A percentile compares a stretch with the other conserved stretches of the same genome.
Conservation (phyloP, 257 asterid species). For the Primulina eburnea region DNA sequence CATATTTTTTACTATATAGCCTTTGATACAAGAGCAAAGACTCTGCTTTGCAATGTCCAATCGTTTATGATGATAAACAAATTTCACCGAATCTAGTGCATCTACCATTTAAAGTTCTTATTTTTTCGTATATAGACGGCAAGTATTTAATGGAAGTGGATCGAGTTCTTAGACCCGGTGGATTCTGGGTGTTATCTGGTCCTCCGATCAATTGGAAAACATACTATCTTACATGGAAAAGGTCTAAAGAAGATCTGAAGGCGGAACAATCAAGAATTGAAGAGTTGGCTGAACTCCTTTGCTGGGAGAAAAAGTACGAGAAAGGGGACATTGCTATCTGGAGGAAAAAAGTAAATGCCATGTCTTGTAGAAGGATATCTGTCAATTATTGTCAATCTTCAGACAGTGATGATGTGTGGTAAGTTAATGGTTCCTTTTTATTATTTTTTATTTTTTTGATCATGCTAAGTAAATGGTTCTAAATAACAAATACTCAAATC, state of each 20-base stretch:
- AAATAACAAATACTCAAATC: not conserved
- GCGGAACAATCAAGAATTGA: slow-evolving; percentile 80
- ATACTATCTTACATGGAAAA: slow-evolving; percentile 72
- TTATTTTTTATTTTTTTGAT: no score
- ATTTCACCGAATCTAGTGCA: not conserved
- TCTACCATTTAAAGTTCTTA: slow-evolving; percentile 5
- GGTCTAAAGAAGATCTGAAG: slow-evolving; percentile 69
- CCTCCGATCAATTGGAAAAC: slow-evolving; percentile 98
- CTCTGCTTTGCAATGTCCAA: not conserved
- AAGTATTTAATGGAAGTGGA: slow-evolving; percentile 86
- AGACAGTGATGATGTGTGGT: slow-evolving; percentile 76
- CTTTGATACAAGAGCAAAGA: not conserved
- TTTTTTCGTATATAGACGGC: slow-evolving; percentile 52
- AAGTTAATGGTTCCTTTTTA: slow-evolving; percentile 26
- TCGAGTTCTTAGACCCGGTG: slow-evolving; percentile 91
- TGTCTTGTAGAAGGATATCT: slow-evolving; percentile 60
- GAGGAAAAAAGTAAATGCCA: slow-evolving; percentile 55
- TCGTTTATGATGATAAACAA: not conserved
- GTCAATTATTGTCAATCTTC: slow-evolving; percentile 50
- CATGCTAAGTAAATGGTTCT: not conserved
- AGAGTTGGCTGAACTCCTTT: slow-evolving; percentile 78
- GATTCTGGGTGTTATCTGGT: slow-evolving; percentile 91
- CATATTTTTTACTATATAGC: not conserved
- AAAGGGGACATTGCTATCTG: slow-evolving; percentile 83
- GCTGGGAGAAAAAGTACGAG: slow-evolving; percentile 98